phyloP scores from a whole-genome alignment of 129 eudicot species.

The Solidago caesia region DNA sequence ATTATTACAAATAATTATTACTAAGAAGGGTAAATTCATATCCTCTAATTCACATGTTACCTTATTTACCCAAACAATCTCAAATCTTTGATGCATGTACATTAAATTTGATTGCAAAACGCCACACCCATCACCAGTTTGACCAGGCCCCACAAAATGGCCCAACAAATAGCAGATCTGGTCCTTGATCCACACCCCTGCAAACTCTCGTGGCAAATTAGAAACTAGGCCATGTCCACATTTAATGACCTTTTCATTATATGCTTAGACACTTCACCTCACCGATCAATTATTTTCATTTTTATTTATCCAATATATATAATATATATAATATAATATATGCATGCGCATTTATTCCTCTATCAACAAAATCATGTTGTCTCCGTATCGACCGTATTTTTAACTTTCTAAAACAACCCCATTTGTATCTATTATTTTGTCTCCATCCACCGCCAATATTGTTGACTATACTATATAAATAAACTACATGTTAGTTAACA shows the following conservation, averaged over 20 bases:
- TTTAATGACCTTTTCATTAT: conserved; percentile 37
- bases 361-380: conserved; percentile 21
- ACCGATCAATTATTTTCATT: conserved; percentile 11
- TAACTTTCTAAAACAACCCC: neutral
- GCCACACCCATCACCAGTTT: conserved; percentile 24
- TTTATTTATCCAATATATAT: neutral
- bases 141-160: conserved; percentile 37
- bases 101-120: conserved; percentile 36
- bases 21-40: neutral
- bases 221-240: conserved; percentile 31
- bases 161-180: conserved; percentile 27
- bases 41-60: conserved; percentile 30
- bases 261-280: conserved; percentile 30
- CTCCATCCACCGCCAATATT: conserved; percentile 24
- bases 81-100: conserved; percentile 25
- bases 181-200: conserved; percentile 19
- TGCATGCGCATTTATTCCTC: conserved; percentile 31
- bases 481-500: neutral
- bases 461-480: neutral
- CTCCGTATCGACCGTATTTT: conserved; percentile 45
- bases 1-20: neutral
- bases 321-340: conserved; percentile 8
- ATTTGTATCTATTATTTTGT: neutral
- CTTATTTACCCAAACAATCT: conserved; percentile 27
- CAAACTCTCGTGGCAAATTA: conserved; percentile 34